Percentiles rank a stretch among this genome's conserved stretches.
phyloP scores from a whole-genome alignment of 495 filamentous ascomycete species.

The Podospora appendiculata region DNA sequence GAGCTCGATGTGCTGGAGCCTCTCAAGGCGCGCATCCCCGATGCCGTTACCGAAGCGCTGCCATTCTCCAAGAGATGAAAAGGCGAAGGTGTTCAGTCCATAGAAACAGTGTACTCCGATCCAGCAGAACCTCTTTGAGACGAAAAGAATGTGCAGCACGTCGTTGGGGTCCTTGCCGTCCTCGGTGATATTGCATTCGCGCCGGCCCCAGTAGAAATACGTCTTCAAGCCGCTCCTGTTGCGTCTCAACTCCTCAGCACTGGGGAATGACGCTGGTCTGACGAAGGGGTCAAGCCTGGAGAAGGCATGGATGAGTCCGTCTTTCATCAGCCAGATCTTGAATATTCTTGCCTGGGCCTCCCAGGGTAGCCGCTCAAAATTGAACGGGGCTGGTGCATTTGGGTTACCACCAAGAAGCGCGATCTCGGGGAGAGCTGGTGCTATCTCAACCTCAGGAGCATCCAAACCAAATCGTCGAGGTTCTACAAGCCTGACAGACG shows the following conservation, averaged over 20 bases:
- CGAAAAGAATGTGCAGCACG: constrained; percentile 17
- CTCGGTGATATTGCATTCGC: constrained; percentile 13
- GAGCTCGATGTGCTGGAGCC: constrained; percentile 30
- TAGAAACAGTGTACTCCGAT: constrained; percentile 32
- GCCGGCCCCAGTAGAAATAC: constrained; percentile 24
- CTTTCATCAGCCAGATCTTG: constrained; percentile 15
- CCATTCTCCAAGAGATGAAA: constrained; percentile 36
- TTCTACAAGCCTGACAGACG: constrained; percentile 12
- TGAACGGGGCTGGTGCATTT: constrained; percentile 2
- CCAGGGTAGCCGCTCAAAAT: constrained; percentile 22
- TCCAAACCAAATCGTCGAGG: background rate
- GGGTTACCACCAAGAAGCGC: background rate
- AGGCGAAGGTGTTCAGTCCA: constrained; percentile 36
- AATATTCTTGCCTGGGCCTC: constrained; percentile 24
- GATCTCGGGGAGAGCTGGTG: background rate
- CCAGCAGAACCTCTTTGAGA: constrained; percentile 25
- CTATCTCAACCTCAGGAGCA: background rate
- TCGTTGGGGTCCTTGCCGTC: constrained; percentile 16
- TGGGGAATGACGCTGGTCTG: constrained; percentile 12
- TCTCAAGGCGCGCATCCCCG: constrained; percentile 18
- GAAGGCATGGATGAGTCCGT: constrained; percentile 27
- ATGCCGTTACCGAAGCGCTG: constrained; percentile 30
- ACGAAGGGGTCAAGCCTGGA: constrained; percentile 29
- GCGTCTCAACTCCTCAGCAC: background rate
- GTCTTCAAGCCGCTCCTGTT: constrained; percentile 14